Base-by-base conservation (phyloP, 1,284 basidiomycete species). In the Cystobasidium sp. region DNA sequence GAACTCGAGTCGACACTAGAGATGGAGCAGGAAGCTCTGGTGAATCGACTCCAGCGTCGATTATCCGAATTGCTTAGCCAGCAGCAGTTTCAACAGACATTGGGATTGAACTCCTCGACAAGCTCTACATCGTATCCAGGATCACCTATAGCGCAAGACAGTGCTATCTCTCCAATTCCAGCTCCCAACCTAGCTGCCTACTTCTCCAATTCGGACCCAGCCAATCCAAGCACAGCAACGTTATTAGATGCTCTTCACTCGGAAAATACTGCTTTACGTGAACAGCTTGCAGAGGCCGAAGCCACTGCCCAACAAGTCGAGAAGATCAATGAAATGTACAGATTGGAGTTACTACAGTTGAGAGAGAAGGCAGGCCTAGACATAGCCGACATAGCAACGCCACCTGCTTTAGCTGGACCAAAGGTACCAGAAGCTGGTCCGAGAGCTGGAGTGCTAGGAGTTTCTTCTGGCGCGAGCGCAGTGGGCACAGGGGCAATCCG, bases 21-120 rank as follows among this genome's bases (percentile, higher is more conserved):
- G 46, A 71, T 71, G 69, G 69, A 71, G 43, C 69, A 71, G 44
- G 69, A 71, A 55, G 56, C 56, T 22, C 61, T 71, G 0, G 69
- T 71, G n/a, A 71, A 71, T 20, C 44, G 61, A 5, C 61, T 71
- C 0, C 69, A 71, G 20, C 44, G 69, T 9, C 59, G 59, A 39
- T 59, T 71, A 10, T 71, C 69, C 7, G 56, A 71, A 24, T 49
- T 71, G 16, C 49, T 71, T 3, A 64, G 47, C 31, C 55, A 61
- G 24, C 68, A 69, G 20, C 68, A 69, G 51, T 39, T 51, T 22
- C 69, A 71, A 41, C 69, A 71, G 51, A 39, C 61, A 52, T 49
- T 61, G 6, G 64, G 64, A 20, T 49, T 66, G 5, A 43, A 49
- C 47, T 64, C 51, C 18, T 61, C 69, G 8, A 55, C 46, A 31